Evolutionary conservation across 1,139 yeast species (phyloP).

Genomic region (Schizosaccharomyces versatilis): DNA sequence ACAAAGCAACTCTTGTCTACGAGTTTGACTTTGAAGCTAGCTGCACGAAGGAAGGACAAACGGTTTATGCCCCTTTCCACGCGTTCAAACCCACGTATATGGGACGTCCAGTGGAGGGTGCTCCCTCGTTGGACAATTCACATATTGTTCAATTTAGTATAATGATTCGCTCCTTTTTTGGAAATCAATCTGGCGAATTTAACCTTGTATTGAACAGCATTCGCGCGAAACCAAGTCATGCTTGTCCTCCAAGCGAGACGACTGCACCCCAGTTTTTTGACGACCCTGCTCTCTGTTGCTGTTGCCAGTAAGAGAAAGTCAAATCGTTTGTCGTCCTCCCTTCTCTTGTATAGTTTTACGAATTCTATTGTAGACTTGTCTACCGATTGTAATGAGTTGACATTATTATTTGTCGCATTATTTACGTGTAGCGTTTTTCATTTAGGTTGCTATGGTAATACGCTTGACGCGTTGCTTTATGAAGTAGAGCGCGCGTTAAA

Average conservation of each 20-base stretch:
- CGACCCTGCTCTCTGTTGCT: too few species aligned
- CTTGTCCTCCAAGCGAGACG: neutral
- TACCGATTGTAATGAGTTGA: too few species aligned
- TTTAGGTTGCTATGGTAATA: too few species aligned
- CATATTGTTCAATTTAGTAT: slow-evolving; percentile 6
- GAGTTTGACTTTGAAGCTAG: neutral
- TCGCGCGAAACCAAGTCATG: slow-evolving; percentile 3
- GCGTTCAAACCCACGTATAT: slow-evolving; percentile 7
- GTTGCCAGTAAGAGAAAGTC: too few species aligned
- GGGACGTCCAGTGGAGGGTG: slow-evolving; percentile 7
- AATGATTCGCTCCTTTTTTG: slow-evolving; percentile 8
- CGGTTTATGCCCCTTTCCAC: slow-evolving; percentile 3
- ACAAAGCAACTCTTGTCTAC: neutral
- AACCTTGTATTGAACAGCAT: slow-evolving; percentile 4
- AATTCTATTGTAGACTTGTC: too few species aligned
- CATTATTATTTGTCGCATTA: too few species aligned
- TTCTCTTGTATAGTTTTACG: too few species aligned
- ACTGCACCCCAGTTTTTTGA: too few species aligned
- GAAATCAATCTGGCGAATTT: slow-evolving; percentile 6
- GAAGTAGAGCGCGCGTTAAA: too few species aligned
- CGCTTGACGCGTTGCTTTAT: too few species aligned
- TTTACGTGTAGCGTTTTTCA: too few species aligned
- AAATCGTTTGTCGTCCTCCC: too few species aligned
- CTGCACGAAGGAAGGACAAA: slow-evolving; percentile 1
- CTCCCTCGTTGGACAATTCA: slow-evolving; percentile 4